Evolutionary conservation across 495 filamentous ascomycete genomes (phyloP).

Genomic region (Niebla homalea): DNA sequence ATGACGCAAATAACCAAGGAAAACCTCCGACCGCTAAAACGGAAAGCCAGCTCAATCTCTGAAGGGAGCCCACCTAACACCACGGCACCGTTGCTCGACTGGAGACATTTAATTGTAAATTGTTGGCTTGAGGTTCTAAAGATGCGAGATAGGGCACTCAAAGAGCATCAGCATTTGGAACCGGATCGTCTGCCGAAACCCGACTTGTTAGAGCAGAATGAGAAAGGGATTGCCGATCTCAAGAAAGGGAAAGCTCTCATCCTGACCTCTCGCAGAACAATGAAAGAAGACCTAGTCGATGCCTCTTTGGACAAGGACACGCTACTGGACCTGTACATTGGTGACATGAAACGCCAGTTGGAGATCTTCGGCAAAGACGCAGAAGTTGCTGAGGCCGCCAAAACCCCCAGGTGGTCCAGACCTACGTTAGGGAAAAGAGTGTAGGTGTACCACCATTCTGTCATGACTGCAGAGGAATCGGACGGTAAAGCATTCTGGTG

Average conservation of each 20-base stretch:
- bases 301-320: too few relatives aligned
- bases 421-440: background rate
- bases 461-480: background rate
- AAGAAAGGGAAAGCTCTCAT: background rate
- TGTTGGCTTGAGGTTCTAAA: background rate
- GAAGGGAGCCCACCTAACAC: too few relatives aligned
- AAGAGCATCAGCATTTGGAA: background rate
- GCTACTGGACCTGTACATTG: too few relatives aligned
- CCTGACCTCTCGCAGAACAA: background rate
- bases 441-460: background rate
- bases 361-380: too few relatives aligned
- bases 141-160: background rate
- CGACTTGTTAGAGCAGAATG: background rate
- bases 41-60: too few relatives aligned
- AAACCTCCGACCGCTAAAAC: too few relatives aligned
- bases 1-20: too few relatives aligned
- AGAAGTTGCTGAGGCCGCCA: too few relatives aligned
- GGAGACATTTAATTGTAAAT: background rate
- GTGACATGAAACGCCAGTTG: too few relatives aligned
- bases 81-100: background rate
- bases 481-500: background rate
- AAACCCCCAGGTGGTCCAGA: too few relatives aligned
- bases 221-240: background rate
- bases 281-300: background rate
- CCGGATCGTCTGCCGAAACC: background rate